These are phyloP conservation scores for Capsella rubella DNA, from an alignment of 441 rosid genomes.

Conservation along the genomic window DNA sequence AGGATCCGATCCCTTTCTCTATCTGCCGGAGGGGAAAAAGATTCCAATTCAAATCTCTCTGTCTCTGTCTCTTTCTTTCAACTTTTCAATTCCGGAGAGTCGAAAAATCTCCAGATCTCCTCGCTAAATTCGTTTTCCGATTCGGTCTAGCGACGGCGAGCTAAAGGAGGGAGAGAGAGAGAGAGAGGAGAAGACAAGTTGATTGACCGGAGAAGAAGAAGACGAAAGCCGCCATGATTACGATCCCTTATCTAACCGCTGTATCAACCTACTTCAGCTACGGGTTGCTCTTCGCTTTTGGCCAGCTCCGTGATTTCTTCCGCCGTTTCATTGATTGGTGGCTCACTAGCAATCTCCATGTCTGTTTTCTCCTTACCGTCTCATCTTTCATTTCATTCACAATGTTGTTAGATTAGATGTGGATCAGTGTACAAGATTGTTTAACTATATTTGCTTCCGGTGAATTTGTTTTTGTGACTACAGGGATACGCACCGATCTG, in stretches of 20 bases:
- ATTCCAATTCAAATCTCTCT: constrained; percentile 28
- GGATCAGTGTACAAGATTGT: neutral
- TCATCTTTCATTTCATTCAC: neutral
- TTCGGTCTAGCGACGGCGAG: constrained; percentile 4
- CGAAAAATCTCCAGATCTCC: constrained; percentile 26
- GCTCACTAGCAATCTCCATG: constrained; percentile 67
- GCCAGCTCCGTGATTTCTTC: constrained; percentile 89
- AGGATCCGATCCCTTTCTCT: constrained; percentile 15
- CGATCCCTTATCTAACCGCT: constrained; percentile 85
- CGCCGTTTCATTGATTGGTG: constrained; percentile 73
- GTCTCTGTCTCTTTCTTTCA: constrained; percentile 26
- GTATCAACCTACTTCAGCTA: constrained; percentile 85
- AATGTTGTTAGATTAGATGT: neutral
- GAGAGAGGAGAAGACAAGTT: neutral
- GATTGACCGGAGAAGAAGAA: constrained; percentile 21
- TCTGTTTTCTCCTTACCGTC: neutral
- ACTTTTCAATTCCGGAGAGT: neutral
- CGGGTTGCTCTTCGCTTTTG: constrained; percentile 80
- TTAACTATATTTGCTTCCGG: neutral
- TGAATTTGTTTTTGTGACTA: neutral
- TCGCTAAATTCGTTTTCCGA: constrained; percentile 11
- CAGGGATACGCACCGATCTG: constrained; percentile 92
- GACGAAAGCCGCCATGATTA: constrained; percentile 52
- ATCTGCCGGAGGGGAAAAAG: constrained; percentile 20
- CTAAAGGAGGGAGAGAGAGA: neutral